phyloP scores from a whole-genome alignment of 176 grass and related monocot genomes.

The Triticum turgidum region DNA sequence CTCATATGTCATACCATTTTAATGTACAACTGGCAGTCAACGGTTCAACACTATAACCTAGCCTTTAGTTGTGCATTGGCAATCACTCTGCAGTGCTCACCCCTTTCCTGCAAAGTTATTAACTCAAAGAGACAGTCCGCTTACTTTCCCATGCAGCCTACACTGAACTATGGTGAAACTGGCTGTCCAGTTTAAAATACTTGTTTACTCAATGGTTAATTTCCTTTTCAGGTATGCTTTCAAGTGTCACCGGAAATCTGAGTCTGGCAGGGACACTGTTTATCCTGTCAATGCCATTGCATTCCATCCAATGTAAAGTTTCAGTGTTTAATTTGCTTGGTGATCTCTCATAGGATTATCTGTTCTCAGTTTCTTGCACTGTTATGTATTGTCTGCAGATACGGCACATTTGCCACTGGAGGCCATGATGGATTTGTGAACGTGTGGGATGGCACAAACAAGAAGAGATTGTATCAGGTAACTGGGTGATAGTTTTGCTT shows the following conservation, averaged over 20 bases:
- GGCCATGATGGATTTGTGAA: constrained; percentile 98
- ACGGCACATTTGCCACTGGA: constrained; percentile 97
- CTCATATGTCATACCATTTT: not conserved
- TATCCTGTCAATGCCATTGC: constrained; percentile 98
- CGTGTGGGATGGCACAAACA: constrained; percentile 98
- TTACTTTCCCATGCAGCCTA: constrained; percentile 9
- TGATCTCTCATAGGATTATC: constrained; percentile 18
- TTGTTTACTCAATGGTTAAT: not conserved
- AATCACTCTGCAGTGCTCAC: not conserved
- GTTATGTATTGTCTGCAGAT: constrained; percentile 43
- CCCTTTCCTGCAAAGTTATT: not conserved
- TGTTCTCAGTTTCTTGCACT: not conserved
- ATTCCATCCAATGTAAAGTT: constrained; percentile 92
- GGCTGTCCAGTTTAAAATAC: not conserved
- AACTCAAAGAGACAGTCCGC: not conserved
- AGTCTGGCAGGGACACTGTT: constrained; percentile 86
- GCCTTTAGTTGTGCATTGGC: not conserved
- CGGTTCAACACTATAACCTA: not conserved
- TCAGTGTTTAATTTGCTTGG: not conserved
- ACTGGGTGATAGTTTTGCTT: not conserved
- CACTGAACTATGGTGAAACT: constrained; percentile 1
- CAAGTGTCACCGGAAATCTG: constrained; percentile 96
- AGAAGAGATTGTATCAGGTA: constrained; percentile 99
- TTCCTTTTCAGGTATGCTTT: constrained; percentile 82
- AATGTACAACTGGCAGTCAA: not conserved